Percentiles rank a stretch among this genome's conserved stretches.
Conservation (phyloP, 129 eudicot genomes). For the Flaveria robusta region DNA sequence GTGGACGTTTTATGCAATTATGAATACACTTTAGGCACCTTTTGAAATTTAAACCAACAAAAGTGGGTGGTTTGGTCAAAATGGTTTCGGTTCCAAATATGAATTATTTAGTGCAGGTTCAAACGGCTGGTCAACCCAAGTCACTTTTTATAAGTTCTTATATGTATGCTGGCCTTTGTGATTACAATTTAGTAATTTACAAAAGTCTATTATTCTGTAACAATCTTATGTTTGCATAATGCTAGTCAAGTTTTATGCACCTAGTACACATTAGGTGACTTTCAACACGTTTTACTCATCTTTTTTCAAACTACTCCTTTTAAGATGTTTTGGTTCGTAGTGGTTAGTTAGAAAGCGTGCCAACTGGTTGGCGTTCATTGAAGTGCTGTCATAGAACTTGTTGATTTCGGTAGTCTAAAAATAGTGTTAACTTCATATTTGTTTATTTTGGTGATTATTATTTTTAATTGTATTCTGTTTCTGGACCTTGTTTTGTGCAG, state of each 20-base stretch:
- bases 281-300: not conserved
- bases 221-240: not conserved
- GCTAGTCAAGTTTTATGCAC: not conserved
- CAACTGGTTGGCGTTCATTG: not conserved
- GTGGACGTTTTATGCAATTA: not conserved
- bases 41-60: not conserved
- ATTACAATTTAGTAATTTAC: not conserved
- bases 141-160: not conserved
- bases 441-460: not conserved
- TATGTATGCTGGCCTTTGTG: not conserved
- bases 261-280: not conserved
- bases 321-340: too few relatives aligned
- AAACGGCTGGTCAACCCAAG: not conserved
- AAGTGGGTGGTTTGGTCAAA: not conserved
- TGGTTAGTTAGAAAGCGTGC: too few relatives aligned
- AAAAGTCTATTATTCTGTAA: not conserved
- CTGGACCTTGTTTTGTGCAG: conserved; percentile 34
- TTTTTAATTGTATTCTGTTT: not conserved
- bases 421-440: not conserved
- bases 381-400: not conserved
- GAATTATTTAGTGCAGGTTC: not conserved
- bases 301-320: too few relatives aligned
- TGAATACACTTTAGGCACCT: not conserved
- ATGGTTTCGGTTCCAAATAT: not conserved
- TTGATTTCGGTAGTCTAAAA: not conserved